Conservation (phyloP, 2,329 filamentous ascomycete species). For the Trichoderma lentiforme region DNA sequence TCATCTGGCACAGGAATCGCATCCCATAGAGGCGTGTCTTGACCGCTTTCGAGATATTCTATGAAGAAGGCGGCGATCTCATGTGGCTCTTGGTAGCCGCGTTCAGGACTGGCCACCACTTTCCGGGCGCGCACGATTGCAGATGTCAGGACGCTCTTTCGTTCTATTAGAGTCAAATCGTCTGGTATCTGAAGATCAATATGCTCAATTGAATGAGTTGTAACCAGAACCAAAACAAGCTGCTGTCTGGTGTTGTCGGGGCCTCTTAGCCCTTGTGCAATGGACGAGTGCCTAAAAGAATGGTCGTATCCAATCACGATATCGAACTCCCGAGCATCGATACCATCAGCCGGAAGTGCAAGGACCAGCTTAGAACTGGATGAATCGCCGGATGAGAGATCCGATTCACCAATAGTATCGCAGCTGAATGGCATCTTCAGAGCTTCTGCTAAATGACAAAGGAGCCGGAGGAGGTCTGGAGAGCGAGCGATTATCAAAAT, state of each 20-base stretch:
- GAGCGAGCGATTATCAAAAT: slow-evolving; percentile 54
- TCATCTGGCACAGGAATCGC: slow-evolving; percentile 46
- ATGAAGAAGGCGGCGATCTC: slow-evolving; percentile 47
- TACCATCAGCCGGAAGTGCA: slow-evolving; percentile 38
- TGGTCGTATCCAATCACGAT: slow-evolving; percentile 54
- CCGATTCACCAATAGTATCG: slow-evolving; percentile 29
- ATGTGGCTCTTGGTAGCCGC: slow-evolving; percentile 41
- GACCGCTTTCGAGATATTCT: slow-evolving; percentile 36
- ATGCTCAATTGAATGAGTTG: slow-evolving; percentile 54
- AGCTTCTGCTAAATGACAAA: slow-evolving; percentile 47
- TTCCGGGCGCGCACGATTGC: slow-evolving; percentile 36
- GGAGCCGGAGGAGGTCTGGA: slow-evolving; percentile 47
- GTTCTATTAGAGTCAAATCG: slow-evolving; percentile 39
- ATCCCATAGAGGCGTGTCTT: slow-evolving; percentile 44
- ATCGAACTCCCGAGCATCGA: slow-evolving; percentile 43
- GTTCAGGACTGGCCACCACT: slow-evolving; percentile 41
- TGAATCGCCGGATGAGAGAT: slow-evolving; percentile 30
- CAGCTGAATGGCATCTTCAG: slow-evolving; percentile 37
- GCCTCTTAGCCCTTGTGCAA: slow-evolving; percentile 24
- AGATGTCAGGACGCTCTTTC: slow-evolving; percentile 44
- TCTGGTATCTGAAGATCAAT: slow-evolving; percentile 45
- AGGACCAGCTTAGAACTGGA: slow-evolving; percentile 41
- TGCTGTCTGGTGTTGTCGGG: slow-evolving; percentile 31
- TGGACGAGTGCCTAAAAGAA: slow-evolving; percentile 40
- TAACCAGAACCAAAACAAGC: slow-evolving; percentile 48